Evolutionary conservation across 2,329 filamentous ascomycete species (phyloP).

Genomic region (Stagonosporopsis vannaccii): DNA sequence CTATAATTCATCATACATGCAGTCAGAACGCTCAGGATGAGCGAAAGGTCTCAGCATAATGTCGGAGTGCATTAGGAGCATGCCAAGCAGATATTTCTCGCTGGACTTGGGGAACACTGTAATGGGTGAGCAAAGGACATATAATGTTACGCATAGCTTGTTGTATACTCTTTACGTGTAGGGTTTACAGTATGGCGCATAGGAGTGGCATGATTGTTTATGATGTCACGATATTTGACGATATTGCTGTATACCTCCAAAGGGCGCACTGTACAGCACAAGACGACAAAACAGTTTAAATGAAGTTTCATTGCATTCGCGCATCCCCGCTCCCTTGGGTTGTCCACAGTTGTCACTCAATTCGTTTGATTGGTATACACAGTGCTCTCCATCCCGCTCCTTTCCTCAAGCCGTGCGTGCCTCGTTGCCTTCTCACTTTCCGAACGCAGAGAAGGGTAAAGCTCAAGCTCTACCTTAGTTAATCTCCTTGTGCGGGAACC

Average conservation of each 20-base stretch:
- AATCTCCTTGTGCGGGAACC: constrained; percentile 54
- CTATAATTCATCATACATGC: neutral
- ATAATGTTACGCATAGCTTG: neutral
- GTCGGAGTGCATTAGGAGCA: neutral
- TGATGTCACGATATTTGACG: constrained; percentile 16
- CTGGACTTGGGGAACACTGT: neutral
- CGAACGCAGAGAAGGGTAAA: neutral
- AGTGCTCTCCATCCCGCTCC: neutral
- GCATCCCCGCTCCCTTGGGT: neutral
- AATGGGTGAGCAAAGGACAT: neutral
- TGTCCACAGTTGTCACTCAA: neutral
- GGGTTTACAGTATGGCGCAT: constrained; percentile 10
- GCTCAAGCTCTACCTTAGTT: constrained; percentile 30
- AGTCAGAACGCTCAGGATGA: neutral
- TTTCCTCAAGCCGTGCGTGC: neutral
- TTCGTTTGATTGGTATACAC: constrained; percentile 13
- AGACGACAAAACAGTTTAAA: neutral
- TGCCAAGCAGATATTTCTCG: neutral
- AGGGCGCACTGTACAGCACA: neutral
- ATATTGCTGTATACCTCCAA: constrained; percentile 2
- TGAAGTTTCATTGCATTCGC: constrained; percentile 15
- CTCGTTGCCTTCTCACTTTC: neutral
- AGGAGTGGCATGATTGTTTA: constrained; percentile 12
- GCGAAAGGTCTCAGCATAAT: neutral
- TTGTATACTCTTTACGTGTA: constrained; percentile 6